Evolutionary conservation across 2,329 filamentous ascomycete genomes (phyloP), one percentile per base, ranked within the genome.

Genomic region (Epichloe bromicola): DNA sequence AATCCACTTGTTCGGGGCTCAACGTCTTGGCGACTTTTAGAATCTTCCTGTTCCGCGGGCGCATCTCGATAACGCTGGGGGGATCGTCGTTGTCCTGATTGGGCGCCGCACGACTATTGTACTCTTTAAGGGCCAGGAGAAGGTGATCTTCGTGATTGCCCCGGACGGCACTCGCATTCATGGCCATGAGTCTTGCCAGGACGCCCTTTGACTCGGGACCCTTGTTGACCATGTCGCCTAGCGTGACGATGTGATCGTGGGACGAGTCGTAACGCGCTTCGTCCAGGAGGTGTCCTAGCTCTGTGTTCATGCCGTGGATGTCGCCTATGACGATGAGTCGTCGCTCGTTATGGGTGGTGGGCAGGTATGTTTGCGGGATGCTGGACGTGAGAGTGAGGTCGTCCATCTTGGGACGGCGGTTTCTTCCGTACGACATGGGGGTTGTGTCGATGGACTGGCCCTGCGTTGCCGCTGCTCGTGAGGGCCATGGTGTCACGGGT

Each of bases 71-170:
- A 11, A 58, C 48, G 19, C 58, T 50, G 30, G 57, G 51, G 23
- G 50, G 62, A 36, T 37, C 17, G 63, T 58, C n/a, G 36, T 5
- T 6, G 2, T 34, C 17, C 4, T 15, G 39, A 58, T 19, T 60
- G 60, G 47, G 55, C 53, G 38, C 63, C 56, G 49, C 61, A 61
- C 59, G 61, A 26, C 53, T 47, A 43, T 59, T 55, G 51, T 60
- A 46, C 17, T 61, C 57, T n/a, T 59, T 54, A 62, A 82, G 78
- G 1, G 82, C 76, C 8, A 84, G 74, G n/a, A 97, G 74, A 19
- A 96, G 74, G 20, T 82, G 78, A 64, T 97, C 90, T 64, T 98
- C 93, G 68, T 95, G 87, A 67, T 96, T 96, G 17, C 93, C 93
- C 48, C 91, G 83, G 8, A 97, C 88, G 55, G 82, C 87, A 33